These are phyloP conservation scores for Linderina pennispora DNA, from an alignment of 192 early-diverging fungal genomes.

Conservation along the genomic window DNA sequence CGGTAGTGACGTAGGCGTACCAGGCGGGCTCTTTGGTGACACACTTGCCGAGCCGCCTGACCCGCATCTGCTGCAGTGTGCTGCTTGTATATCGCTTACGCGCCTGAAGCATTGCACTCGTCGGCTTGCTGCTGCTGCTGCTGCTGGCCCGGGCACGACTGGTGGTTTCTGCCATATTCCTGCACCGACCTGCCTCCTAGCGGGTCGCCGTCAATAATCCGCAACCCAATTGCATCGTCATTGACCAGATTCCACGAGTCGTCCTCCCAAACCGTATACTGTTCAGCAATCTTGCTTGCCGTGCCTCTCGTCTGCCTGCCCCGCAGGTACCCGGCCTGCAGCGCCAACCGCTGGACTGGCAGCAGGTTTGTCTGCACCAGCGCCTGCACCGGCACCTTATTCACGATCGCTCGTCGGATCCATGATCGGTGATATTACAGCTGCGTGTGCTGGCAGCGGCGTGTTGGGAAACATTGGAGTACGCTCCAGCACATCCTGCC, in stretches of 20 bases:
- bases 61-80: conserved; percentile 22
- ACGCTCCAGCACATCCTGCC: conserved; percentile 19
- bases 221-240: no score
- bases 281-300: conserved; percentile 49
- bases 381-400: conserved; percentile 6
- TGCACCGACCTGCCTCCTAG: no score
- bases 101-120: no score
- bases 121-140: no score
- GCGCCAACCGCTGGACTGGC: conserved; percentile 46
- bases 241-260: conserved; percentile 29
- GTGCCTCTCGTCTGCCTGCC: conserved; percentile 48
- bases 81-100: conserved; percentile 26
- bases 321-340: conserved; percentile 62
- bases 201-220: no score
- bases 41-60: conserved; percentile 4
- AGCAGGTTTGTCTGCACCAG: conserved; percentile 4
- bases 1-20: conserved; percentile 4
- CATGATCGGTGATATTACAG: not conserved
- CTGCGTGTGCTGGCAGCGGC: conserved; percentile 10
- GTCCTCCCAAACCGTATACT: conserved; percentile 49
- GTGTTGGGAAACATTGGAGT: conserved; percentile 25
- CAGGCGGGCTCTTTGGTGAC: conserved; percentile 9
- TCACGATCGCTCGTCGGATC: not conserved
- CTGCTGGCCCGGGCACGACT: not conserved
- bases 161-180: no score